Evolutionary conservation across 306 rosid genomes (phyloP), one percentile per base, ranked within the genome.

Genomic region (Fragaria ananassa): DNA sequence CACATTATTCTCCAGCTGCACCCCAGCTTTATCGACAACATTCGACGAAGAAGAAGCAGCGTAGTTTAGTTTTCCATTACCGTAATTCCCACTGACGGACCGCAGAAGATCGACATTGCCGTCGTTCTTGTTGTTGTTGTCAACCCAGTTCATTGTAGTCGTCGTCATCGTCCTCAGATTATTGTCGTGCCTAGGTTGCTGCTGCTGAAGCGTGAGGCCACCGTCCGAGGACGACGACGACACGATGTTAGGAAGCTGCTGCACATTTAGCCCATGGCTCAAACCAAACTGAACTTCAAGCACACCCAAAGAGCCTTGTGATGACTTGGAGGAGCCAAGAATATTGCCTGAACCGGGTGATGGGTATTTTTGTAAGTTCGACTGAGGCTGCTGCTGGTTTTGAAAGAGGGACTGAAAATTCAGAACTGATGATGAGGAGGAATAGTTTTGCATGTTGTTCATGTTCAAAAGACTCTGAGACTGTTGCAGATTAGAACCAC

Each of bases 371-470:
- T 86, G 78, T 37, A 65, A 65, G 18, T 44, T 44, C 17, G 19
- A 34, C n/a, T 57, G 68, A 0, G 47, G 51, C 21, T 74, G 68
- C 21, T 74, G 68, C 47, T 65, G 70, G 70, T n/a, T 37, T 37
- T 85, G 91, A 14, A 84, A 84, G 54, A 87, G 75, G 5, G 89
- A 84, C 60, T 87, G 91, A 50, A 91, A 83, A 80, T 83, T 88
- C 64, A 91, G 76, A 75, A 88, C 74, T 29, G 31, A 29, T 34
- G 69, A 27, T 14, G 77, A 74, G 2, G 77, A 74, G 10, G 77
- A 45, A 21, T 44, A 60, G 84, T 80, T 82, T 17, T 87, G 90
- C 87, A 82, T 72, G 86, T 78, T 78, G 86, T 82, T 78, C 53
- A 77, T 66, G 71, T 77, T 78, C 79, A 84, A 81, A 67, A 78